phyloP scores from a whole-genome alignment of 345 rosid genomes.

The Eucalyptus microcorys region DNA sequence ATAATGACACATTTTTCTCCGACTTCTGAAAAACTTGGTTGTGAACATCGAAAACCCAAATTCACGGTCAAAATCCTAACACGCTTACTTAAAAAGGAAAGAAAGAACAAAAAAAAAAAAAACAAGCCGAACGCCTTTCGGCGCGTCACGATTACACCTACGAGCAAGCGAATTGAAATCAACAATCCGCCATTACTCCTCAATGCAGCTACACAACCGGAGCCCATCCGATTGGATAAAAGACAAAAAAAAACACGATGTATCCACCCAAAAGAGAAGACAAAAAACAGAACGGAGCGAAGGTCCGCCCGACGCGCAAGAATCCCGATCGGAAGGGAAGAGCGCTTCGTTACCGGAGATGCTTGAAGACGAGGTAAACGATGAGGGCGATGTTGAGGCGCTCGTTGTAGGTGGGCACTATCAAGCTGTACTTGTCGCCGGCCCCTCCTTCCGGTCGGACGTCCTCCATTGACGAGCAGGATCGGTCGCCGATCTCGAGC shows the following conservation, averaged over 20 bases:
- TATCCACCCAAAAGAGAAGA: neutral
- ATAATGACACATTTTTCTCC: neutral
- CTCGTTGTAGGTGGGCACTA: conserved; percentile 92
- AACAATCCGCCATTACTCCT: neutral
- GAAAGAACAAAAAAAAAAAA: neutral
- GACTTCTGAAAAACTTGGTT: neutral
- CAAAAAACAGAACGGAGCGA: neutral
- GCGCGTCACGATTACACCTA: neutral
- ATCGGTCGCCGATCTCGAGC: neutral
- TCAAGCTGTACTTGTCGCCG: conserved; percentile 60
- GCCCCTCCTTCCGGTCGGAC: conserved; percentile 2
- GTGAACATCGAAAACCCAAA: neutral
- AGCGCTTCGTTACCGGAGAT: conserved; percentile 32
- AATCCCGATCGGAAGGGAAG: neutral
- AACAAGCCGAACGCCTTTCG: neutral
- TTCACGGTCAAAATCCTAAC: neutral
- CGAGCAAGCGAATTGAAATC: neutral
- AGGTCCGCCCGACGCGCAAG: neutral
- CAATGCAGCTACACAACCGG: neutral
- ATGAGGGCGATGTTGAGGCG: conserved; percentile 83
- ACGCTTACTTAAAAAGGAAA: neutral
- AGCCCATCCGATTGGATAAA: neutral
- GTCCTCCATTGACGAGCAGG: neutral
- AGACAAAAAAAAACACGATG: neutral
- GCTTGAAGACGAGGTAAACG: conserved; percentile 89